Evolutionary conservation across 352 stramenopile genomes (phyloP).

Genomic region (Phytophthora constricta): DNA sequence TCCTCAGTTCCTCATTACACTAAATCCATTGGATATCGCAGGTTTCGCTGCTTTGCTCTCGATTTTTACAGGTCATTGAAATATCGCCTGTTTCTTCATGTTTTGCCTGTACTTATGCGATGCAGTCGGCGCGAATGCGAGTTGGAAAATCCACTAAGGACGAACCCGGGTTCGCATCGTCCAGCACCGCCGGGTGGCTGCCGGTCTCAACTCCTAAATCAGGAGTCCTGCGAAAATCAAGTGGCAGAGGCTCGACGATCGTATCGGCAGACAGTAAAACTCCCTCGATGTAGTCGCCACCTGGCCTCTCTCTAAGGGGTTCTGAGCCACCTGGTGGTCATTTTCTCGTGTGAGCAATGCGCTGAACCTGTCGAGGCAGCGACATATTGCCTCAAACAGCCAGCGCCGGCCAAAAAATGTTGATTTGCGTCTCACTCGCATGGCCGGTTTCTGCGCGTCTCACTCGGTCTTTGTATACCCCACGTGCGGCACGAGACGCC

Average conservation of each 20-base stretch:
- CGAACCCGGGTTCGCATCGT: neutral
- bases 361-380: neutral
- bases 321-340: neutral
- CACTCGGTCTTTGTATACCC: neutral
- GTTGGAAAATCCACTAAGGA: neutral
- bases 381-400: no score
- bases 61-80: no score
- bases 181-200: neutral
- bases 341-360: neutral
- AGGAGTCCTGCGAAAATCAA: no score
- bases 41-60: no score
- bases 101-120: no score
- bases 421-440: constrained; percentile 2
- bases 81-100: no score
- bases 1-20: no score
- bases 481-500: neutral
- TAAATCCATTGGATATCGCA: no score
- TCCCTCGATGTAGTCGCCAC: no score
- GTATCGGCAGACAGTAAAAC: neutral
- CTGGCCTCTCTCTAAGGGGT: neutral
- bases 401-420: neutral
- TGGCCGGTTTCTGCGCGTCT: neutral
- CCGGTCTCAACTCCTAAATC: no score
- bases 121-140: no score
- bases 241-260: no score